These are phyloP conservation scores for Lagerstroemia speciosa DNA, from an alignment of 345 rosid genomes.

Conservation along the genomic window DNA sequence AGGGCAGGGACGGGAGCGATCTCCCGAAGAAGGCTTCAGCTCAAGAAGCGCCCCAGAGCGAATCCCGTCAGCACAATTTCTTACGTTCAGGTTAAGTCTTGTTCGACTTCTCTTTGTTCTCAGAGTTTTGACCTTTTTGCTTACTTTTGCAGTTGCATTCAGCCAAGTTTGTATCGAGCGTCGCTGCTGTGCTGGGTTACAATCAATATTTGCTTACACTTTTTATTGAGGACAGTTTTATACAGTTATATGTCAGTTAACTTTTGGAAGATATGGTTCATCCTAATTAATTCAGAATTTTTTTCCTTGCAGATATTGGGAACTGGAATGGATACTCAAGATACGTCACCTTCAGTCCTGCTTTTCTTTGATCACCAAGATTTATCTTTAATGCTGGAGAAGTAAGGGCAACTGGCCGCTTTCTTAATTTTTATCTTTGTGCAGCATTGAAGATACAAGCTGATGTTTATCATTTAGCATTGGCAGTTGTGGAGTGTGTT, in stretches of 20 bases:
- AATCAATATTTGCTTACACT: too few relatives aligned
- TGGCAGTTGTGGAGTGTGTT: neutral
- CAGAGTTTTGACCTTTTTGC: neutral
- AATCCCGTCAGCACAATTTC: slow-evolving; percentile 82
- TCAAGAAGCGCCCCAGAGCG: slow-evolving; percentile 49
- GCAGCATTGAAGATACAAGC: neutral
- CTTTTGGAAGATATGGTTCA: neutral
- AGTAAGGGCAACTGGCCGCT: slow-evolving; percentile 26
- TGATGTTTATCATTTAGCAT: neutral
- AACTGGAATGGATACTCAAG: slow-evolving; percentile 98
- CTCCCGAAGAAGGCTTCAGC: slow-evolving; percentile 56
- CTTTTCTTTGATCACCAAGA: slow-evolving; percentile 90
- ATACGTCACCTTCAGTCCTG: slow-evolving; percentile 80
- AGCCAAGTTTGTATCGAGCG: too few relatives aligned
- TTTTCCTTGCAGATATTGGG: slow-evolving; percentile 57
- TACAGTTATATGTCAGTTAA: neutral
- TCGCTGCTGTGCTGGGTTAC: too few relatives aligned
- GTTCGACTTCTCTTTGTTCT: neutral
- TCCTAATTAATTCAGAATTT: neutral
- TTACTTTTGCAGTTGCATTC: too few relatives aligned
- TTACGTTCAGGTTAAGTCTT: slow-evolving; percentile 59
- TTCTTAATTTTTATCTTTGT: neutral
- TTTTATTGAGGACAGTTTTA: neutral
- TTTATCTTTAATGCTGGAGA: slow-evolving; percentile 95
- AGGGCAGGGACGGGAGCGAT: slow-evolving; percentile 51